Evolutionary conservation across 495 filamentous ascomycete genomes (phyloP).

Genomic region (Penicillium atrosanguineum): DNA sequence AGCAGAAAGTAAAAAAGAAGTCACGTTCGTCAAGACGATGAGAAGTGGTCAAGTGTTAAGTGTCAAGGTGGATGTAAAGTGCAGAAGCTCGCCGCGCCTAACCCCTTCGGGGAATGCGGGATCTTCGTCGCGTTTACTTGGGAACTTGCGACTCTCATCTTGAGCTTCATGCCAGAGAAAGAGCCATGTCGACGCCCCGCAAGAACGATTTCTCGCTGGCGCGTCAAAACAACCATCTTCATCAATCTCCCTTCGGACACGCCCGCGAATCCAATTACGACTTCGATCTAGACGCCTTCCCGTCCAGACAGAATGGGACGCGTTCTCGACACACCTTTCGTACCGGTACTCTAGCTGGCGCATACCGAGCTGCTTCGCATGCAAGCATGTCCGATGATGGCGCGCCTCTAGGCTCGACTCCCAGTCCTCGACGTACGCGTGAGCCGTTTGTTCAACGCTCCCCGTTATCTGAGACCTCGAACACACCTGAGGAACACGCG

Average conservation of each 20-base stretch:
- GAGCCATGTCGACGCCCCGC: slow-evolving; percentile 19
- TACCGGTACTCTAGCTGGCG: slow-evolving; percentile 38
- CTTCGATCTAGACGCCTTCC: slow-evolving; percentile 30
- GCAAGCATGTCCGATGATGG: slow-evolving; percentile 25
- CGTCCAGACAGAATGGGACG: slow-evolving; percentile 26
- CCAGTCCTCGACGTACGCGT: slow-evolving; percentile 19
- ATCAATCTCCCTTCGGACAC: slow-evolving; percentile 37
- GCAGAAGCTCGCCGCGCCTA: slow-evolving; percentile 5
- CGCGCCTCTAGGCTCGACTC: slow-evolving; percentile 11
- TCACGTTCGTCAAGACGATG: not conserved
- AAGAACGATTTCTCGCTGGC: slow-evolving; percentile 20
- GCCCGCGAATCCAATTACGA: slow-evolving; percentile 28
- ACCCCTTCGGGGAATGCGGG: slow-evolving; percentile 27
- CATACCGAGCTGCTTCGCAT: slow-evolving; percentile 31
- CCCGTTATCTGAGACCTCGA: slow-evolving; percentile 30
- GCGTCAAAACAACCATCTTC: slow-evolving; percentile 27
- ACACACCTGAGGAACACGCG: slow-evolving; percentile 41
- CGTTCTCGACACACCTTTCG: slow-evolving; percentile 32
- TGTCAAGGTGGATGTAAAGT: not conserved
- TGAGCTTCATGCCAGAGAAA: slow-evolving; percentile 3
- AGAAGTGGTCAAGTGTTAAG: not conserved
- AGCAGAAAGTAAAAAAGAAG: not conserved
- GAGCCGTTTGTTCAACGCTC: slow-evolving; percentile 12
- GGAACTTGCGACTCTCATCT: not conserved
- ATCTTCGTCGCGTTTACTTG: slow-evolving; percentile 19